Base-by-base conservation (phyloP, 495 filamentous ascomycete genomes). In the Xylaria cubensis region DNA sequence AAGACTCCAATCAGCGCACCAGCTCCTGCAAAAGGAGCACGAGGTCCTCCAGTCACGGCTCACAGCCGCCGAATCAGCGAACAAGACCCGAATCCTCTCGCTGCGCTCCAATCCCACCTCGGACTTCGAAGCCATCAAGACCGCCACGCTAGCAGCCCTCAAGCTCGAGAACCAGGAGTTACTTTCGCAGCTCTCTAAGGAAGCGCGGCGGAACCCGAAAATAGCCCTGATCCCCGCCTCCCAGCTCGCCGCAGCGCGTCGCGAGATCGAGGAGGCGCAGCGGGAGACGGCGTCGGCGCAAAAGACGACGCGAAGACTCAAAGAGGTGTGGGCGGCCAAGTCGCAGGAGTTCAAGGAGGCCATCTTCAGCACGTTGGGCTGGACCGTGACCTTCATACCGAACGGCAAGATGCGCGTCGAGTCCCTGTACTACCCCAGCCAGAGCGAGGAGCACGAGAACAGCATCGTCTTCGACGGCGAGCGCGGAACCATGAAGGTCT, bases 381-480 rank as follows among this genome's bases (percentile, higher is more conserved):
- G 92, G 90, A 94, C 94, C 66, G 88, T 98, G 44, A 92, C 97
- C 64, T 97, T 98, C 83, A 88, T 97, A 77, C 93, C 93, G 2
- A 97, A 95, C 76, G 96, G 96, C 24, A 94, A 95, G 75, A 95
- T 97, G 76, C 88, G 92, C 17, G 92, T 97, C 63, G 94, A 94
- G 36, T 90, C 86, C 61, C 88, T 94, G 77, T 94, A 94, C 77
- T 91, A 91, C 74, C 89, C 92, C 0, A 89, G 87, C 5, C 70
- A 80, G 10, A 89, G 88, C 50, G 90, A 88, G 53, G 90, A 92
- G 78, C 87, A 93, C 79, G 93, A 94, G 86, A 97, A 95, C 73
- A 94, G 91, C 61, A 97, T 99, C 71, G 89, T 97, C 1, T 98
- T 99, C 82, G 96, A 99, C 83, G 97, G 95, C 29, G 95, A 98